These are phyloP conservation scores for Pyrus pyrifolia DNA, from an alignment of 306 rosid genomes.

Conservation along the genomic window DNA sequence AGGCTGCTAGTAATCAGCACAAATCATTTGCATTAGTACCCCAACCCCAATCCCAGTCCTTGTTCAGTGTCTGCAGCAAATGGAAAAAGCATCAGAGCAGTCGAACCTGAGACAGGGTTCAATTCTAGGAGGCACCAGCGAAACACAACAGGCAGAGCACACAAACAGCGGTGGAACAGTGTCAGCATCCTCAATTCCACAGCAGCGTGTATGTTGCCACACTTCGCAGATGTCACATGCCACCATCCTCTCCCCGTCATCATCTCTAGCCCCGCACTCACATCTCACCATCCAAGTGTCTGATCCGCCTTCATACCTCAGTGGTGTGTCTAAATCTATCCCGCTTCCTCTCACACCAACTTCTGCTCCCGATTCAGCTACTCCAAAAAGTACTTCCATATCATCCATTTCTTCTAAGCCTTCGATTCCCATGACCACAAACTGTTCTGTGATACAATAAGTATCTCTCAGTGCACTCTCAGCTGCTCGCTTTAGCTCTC, in stretches of 20 bases:
- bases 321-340: conserved; percentile 33
- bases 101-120: conserved; percentile 14
- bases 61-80: background rate
- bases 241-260: conserved; percentile 92
- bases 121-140: conserved; percentile 38
- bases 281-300: conserved; percentile 75
- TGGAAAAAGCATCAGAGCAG: conserved; percentile 1
- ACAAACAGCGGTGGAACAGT: conserved; percentile 61
- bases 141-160: conserved; percentile 54
- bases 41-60: background rate
- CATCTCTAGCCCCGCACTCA: conserved; percentile 79
- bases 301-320: conserved; percentile 61
- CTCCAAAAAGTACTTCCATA: conserved; percentile 55
- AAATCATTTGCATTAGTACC: background rate
- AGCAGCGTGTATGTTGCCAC: conserved; percentile 82
- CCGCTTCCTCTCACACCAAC: conserved; percentile 51
- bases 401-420: conserved; percentile 44
- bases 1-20: background rate
- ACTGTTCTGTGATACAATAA: conserved; percentile 51
- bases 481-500: conserved; percentile 62
- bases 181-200: conserved; percentile 61
- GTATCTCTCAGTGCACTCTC: conserved; percentile 74
- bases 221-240: conserved; percentile 82
- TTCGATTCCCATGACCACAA: conserved; percentile 48
- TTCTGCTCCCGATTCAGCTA: conserved; percentile 54